Evolutionary conservation across 2,329 filamentous ascomycete species (phyloP), one percentile per base, ranked within the genome.

Genomic region (Sporothrix phasma): DNA sequence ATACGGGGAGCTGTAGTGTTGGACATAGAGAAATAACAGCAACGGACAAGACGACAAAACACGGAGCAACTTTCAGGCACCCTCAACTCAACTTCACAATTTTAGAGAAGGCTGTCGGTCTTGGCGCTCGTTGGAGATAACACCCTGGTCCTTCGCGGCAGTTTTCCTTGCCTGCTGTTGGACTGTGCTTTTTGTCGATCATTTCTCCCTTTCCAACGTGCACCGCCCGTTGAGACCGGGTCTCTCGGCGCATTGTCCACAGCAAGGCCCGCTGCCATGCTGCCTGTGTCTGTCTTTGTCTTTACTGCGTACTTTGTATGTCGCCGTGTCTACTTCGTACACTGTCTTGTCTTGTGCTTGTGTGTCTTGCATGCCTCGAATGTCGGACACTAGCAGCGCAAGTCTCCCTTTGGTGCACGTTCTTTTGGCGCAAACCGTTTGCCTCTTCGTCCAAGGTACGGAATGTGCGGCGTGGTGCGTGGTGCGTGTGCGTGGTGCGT

Each of bases 181-280:
- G 34, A 29, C 53, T 58, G 53, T 58, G 51, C 31, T 39, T 39
- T 58, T 17, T 5, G 54, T 58, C 54, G 51, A 56, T 56, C 51
- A 19, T 39, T 56, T 39, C 51, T 56, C 39, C 51, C 24, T 56
- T 56, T 6, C 39, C 31, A 37, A n/a, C 31, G 10, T 56, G 34
- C 51, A 19, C 51, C 51, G 31, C 24, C 47, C 24, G 31, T 39
- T 7, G 7, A 24, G 24, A 34, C 47, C 29, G 26, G 51, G 31
- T 17, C 51, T 39, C 51, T 54, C n/a, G 51, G 51, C 51, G 51
- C 24, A 7, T 15, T 15, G 45, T 47, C 22, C 45, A 53, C 31
- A 37, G 22, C 49, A 37, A 53, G 49, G 49, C 49, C 34, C 26
- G 10, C 34, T 37, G 7, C 15, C 15, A 13, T 4, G 34, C 34